Evolutionary conservation across 2,329 filamentous ascomycete species (phyloP).

Genomic region (Xylaria sp.): DNA sequence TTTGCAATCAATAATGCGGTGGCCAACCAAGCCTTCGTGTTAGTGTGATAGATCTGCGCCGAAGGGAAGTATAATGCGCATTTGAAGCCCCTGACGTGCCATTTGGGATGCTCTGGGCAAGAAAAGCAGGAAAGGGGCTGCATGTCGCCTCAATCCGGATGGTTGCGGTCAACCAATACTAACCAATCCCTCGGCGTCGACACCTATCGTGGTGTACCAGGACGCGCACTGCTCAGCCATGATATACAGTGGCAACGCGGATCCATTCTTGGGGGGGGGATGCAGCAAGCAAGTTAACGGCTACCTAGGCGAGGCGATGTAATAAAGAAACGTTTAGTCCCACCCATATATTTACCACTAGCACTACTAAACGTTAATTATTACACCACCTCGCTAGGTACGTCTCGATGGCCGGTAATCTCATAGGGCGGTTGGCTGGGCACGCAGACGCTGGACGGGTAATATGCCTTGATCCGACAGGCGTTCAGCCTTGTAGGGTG

Average conservation of each 20-base stretch:
- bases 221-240: conserved; percentile 25
- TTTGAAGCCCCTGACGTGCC: conserved; percentile 3
- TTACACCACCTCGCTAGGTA: too few relatives aligned
- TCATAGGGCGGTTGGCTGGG: conserved; percentile 3
- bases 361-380: too few relatives aligned
- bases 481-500: conserved; percentile 38
- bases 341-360: too few relatives aligned
- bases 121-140: conserved; percentile 28
- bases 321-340: too few relatives aligned
- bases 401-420: conserved; percentile 1
- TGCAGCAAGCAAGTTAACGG: conserved; percentile 2
- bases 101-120: conserved; percentile 3
- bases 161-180: conserved; percentile 15
- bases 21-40: conserved; percentile 22
- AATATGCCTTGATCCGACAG: conserved; percentile 18
- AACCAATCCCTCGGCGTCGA: conserved; percentile 18
- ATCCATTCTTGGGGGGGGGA: conserved; percentile 3
- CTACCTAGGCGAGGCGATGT: too few relatives aligned
- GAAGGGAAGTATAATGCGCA: conserved; percentile 19
- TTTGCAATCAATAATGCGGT: conserved; percentile 14
- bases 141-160: conserved; percentile 19
- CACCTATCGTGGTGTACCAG: conserved; percentile 6
- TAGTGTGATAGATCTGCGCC: conserved; percentile 12
- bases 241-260: conserved; percentile 23
- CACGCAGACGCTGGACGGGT: conserved; percentile 18